phyloP scores from a whole-genome alignment of 139 green algal species.

The Asterochloris sp. region DNA sequence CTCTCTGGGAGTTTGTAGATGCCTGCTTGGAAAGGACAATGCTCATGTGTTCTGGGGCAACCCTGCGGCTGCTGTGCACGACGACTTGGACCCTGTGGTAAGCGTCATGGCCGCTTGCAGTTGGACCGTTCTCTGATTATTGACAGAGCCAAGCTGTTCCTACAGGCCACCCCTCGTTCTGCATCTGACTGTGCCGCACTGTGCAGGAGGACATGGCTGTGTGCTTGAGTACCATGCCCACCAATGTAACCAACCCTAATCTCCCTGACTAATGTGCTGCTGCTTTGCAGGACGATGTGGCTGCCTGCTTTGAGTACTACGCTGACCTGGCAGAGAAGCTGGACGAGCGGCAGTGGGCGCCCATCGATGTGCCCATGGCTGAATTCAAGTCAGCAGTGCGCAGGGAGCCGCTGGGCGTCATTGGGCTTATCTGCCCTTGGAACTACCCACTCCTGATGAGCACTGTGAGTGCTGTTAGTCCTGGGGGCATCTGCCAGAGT shows the following conservation, averaged over 20 bases:
- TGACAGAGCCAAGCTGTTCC: neutral
- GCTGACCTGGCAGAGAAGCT: slow-evolving; percentile 78
- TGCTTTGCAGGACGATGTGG: slow-evolving; percentile 61
- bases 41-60: too few species aligned
- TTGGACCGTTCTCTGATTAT: neutral
- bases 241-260: neutral
- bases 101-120: too few species aligned
- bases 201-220: neutral
- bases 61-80: too few species aligned
- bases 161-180: neutral
- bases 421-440: slow-evolving; percentile 84
- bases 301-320: slow-evolving; percentile 78
- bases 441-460: slow-evolving; percentile 89
- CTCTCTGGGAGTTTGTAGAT: too few species aligned
- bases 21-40: too few species aligned
- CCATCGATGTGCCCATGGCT: slow-evolving; percentile 60
- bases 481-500: neutral
- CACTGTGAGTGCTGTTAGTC: slow-evolving; percentile 22
- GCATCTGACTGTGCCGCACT: neutral
- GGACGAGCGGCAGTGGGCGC: slow-evolving; percentile 51
- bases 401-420: slow-evolving; percentile 37
- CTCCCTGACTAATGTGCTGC: neutral
- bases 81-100: too few species aligned
- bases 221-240: neutral
- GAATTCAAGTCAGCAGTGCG: slow-evolving; percentile 50